Evolutionary conservation across 768 basidiomycete genomes (phyloP), one percentile per base, ranked within the genome.

Genomic region (Heimioporus sp.): DNA sequence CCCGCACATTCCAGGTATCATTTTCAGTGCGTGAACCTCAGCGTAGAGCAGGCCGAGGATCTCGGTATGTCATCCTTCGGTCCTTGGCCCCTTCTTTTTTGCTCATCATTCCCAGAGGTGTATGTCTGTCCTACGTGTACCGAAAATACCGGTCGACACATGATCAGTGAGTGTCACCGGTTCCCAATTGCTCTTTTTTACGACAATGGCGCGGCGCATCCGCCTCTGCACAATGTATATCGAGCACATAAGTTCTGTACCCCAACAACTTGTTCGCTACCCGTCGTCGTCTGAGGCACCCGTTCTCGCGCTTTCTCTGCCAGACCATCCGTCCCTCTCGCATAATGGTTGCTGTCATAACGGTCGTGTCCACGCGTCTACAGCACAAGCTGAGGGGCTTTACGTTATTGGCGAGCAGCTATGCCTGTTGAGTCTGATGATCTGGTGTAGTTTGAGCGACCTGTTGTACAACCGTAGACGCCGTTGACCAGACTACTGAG

Each of bases 91-190:
- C 7, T 16, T 46, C 10, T 44, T 45, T 48, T 32, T 47, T 56
- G 32, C 59, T 65, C 31, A 66, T 56, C 43, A 19, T 51, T 43
- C 20, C 40, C 53, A 90, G 88, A 76, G 70, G 70, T 83, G 52
- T 90, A 81, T 66, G 61, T 82, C 43, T 83, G 81, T 64, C 68
- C 73, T 45, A 61, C 72, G 36, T 83, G 90, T 75, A 74, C 80
- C 52, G 68, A 77, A 59, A 76, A 73, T 52, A 86, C 87, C 55
- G 83, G 85, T 55, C 78, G 76, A 57, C 77, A 74, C 69, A 83
- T 82, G 72, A 79, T 83, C 70, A 83, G 90, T 92, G 87, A 92
- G 90, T 91, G 64, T 74, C 70, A 66, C 62, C 67, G 62, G 69
- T 56, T 24, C 60, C 61, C 57, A 52, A 59, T 59, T 63, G 56